These are phyloP conservation scores for Saturnispora besseyi DNA, from an alignment of 805 yeast species.

Conservation along the genomic window DNA sequence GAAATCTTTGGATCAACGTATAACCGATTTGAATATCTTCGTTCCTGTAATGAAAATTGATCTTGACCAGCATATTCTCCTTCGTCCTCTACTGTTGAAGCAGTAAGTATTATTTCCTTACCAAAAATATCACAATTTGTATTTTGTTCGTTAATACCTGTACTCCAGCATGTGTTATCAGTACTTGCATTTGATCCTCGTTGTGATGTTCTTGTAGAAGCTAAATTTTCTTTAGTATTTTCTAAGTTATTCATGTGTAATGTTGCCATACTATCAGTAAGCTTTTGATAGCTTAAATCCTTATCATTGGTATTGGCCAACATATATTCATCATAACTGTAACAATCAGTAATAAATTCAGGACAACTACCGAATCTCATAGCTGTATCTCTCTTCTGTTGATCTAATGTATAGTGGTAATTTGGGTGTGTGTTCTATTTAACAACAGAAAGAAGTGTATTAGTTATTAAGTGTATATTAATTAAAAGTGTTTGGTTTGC, in stretches of 20 bases:
- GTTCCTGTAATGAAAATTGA: conserved; percentile 5
- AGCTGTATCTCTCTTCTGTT: no score
- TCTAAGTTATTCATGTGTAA: background rate
- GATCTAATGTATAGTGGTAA: no score
- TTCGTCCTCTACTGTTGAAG: background rate
- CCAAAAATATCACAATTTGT: background rate
- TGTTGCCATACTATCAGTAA: background rate
- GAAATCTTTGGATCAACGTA: background rate
- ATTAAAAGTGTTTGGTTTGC: background rate
- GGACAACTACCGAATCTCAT: conserved; percentile 9
- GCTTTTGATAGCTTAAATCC: background rate
- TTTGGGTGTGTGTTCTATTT: background rate
- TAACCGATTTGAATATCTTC: background rate
- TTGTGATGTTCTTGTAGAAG: background rate
- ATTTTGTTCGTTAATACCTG: background rate
- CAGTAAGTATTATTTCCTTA: no score
- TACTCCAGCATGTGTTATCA: conserved; percentile 1
- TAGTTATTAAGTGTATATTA: background rate
- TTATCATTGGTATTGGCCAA: background rate
- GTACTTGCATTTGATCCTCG: conserved; percentile 6
- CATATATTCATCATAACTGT: background rate
- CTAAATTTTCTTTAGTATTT: background rate
- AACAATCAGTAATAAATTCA: conserved; percentile 8
- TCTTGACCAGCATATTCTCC: background rate
- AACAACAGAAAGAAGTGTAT: background rate